phyloP scores from a whole-genome alignment of 1,284 basidiomycete genomes.

The Phylloboletellus chloephorus region DNA sequence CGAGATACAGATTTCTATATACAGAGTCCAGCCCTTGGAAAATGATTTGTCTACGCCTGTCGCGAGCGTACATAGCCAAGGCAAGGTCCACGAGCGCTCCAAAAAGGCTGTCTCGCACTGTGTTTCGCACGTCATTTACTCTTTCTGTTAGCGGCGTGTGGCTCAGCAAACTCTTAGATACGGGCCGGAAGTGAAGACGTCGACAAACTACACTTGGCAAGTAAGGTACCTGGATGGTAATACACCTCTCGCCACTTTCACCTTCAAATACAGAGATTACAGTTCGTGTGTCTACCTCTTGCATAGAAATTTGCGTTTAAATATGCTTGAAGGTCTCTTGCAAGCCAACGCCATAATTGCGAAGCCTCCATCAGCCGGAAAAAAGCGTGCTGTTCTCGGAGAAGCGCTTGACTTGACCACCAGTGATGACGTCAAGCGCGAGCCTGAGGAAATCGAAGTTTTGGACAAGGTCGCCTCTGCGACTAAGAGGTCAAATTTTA shows the following conservation, averaged over 20 bases:
- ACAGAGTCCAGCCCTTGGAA: conserved; percentile 11
- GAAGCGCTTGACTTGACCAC: conserved; percentile 26
- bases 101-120: conserved; percentile 37
- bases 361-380: conserved; percentile 5
- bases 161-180: conserved; percentile 15
- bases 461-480: neutral
- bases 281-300: conserved; percentile 14
- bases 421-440: conserved; percentile 9
- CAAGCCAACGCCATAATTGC: conserved; percentile 29
- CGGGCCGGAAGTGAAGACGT: conserved; percentile 16
- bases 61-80: conserved; percentile 2
- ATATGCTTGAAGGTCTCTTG: conserved; percentile 21
- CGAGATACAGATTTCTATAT: conserved; percentile 18
- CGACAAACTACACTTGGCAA: neutral
- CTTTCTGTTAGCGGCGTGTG: neutral
- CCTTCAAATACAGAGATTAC: conserved; percentile 29
- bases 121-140: conserved; percentile 27
- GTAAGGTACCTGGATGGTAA: conserved; percentile 14
- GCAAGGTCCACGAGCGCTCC: conserved; percentile 34
- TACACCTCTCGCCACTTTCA: conserved; percentile 22
- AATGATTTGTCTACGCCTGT: neutral
- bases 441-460: conserved; percentile 9
- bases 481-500: conserved; percentile 8
- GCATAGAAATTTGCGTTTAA: neutral
- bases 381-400: neutral